These are phyloP conservation scores for Lotmaria passim DNA, from an alignment of 208 protist species.

Conservation along the genomic window DNA sequence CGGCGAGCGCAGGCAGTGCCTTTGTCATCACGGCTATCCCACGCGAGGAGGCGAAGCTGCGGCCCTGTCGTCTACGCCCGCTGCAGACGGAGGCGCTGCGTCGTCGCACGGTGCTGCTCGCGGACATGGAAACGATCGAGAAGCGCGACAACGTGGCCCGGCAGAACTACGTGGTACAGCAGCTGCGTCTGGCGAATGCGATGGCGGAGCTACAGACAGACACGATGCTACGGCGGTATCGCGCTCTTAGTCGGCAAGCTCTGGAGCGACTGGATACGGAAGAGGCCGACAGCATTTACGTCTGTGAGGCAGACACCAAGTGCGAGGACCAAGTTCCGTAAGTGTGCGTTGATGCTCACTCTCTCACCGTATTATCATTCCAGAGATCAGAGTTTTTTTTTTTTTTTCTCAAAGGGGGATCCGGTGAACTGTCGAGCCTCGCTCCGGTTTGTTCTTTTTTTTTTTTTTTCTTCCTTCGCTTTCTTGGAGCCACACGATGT, in stretches of 20 bases:
- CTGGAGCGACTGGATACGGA: slow-evolving; percentile 23
- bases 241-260: slow-evolving; percentile 20
- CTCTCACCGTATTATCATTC: too few species aligned
- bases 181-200: slow-evolving; percentile 26
- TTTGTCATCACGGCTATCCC: slow-evolving; percentile 20
- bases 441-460: too few species aligned
- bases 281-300: not conserved
- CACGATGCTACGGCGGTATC: slow-evolving; percentile 32
- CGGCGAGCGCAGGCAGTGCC: not conserved
- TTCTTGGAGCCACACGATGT: too few species aligned
- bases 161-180: slow-evolving; percentile 32
- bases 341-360: too few species aligned
- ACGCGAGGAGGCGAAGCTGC: slow-evolving; percentile 29
- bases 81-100: slow-evolving; percentile 23
- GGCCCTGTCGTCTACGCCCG: slow-evolving; percentile 11
- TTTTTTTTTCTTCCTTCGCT: too few species aligned
- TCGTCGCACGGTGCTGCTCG: slow-evolving; percentile 16
- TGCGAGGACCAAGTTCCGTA: too few species aligned
- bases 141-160: slow-evolving; percentile 31
- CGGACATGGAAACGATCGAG: slow-evolving; percentile 25
- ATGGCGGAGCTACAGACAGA: slow-evolving; percentile 29
- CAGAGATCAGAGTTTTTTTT: too few species aligned
- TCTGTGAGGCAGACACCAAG: not conserved
- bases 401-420: too few species aligned
- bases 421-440: too few species aligned